Percentiles rank a stretch among this genome's conserved stretches.
Conservation (phyloP, 1,284 basidiomycete species). For the Boletellus sp. region DNA sequence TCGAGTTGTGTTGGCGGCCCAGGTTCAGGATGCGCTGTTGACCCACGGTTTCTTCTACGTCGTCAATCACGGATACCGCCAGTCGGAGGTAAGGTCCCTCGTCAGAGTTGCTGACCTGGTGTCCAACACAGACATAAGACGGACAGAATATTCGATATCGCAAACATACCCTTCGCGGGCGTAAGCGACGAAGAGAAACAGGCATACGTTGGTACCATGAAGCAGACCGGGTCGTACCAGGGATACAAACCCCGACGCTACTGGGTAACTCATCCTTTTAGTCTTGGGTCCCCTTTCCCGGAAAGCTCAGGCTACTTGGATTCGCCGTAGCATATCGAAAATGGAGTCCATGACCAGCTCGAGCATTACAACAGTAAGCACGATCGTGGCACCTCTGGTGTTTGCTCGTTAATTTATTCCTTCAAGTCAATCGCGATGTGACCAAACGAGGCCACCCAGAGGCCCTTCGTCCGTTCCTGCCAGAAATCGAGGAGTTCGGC, state of each 20-base stretch:
- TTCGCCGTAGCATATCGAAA: slow-evolving; percentile 45
- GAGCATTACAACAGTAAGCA: slow-evolving; percentile 55
- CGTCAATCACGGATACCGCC: slow-evolving; percentile 53
- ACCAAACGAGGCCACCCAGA: slow-evolving; percentile 45
- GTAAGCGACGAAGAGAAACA: slow-evolving; percentile 57
- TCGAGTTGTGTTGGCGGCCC: slow-evolving; percentile 42
- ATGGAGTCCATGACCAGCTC: slow-evolving; percentile 55
- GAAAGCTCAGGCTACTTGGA: not conserved
- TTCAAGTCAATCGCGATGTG: slow-evolving; percentile 47
- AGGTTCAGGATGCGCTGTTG: slow-evolving; percentile 56
- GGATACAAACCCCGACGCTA: slow-evolving; percentile 59
- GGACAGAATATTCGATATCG: slow-evolving; percentile 60
- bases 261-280: slow-evolving; percentile 38
- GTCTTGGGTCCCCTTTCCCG: not conserved
- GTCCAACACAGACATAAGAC: slow-evolving; percentile 31
- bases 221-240: slow-evolving; percentile 50
- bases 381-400: not conserved
- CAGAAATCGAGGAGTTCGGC: slow-evolving; percentile 54
- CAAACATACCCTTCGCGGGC: slow-evolving; percentile 54
- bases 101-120: not conserved
- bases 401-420: not conserved
- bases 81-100: slow-evolving; percentile 39
- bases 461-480: slow-evolving; percentile 49
- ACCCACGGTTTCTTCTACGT: slow-evolving; percentile 64
- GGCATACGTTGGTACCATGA: slow-evolving; percentile 46